These are phyloP conservation scores for Striga hermonthica DNA, from an alignment of 305 asterid species.

Conservation along the genomic window DNA sequence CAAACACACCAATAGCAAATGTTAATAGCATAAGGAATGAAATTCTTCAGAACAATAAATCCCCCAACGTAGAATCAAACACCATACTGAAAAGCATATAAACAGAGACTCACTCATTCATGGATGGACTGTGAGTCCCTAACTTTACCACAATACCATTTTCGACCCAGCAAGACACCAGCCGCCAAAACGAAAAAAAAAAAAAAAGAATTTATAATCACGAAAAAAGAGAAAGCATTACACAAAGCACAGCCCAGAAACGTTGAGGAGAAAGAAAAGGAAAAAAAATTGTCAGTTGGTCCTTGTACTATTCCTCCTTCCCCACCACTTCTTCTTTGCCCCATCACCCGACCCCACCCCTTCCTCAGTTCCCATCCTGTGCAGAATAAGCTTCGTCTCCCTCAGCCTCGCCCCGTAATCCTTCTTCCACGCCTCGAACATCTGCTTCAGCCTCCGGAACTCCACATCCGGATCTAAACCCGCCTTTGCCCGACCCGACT, in stretches of 20 bases:
- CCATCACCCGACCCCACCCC: conserved; percentile 41
- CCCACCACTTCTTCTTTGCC: conserved; percentile 80
- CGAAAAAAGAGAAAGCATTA: too few relatives aligned
- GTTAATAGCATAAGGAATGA: too few relatives aligned
- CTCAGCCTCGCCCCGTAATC: conserved; percentile 71
- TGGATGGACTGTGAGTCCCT: background rate
- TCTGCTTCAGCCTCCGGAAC: conserved; percentile 67
- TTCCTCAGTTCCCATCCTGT: conserved; percentile 62
- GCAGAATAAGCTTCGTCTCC: conserved; percentile 71
- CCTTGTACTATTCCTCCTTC: conserved; percentile 62
- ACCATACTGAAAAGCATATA: too few relatives aligned
- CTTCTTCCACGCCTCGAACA: conserved; percentile 87
- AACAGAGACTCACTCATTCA: background rate
- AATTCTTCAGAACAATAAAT: too few relatives aligned
- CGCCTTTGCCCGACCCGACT: conserved; percentile 75
- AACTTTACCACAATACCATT: conserved; percentile 15
- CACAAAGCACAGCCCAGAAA: too few relatives aligned
- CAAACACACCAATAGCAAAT: too few relatives aligned
- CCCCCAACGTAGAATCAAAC: too few relatives aligned
- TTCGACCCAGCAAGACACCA: background rate
- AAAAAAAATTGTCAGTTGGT: conserved; percentile 5
- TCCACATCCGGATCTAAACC: conserved; percentile 70
- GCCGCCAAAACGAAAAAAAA: background rate
- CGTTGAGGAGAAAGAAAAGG: too few relatives aligned
- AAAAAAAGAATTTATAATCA: background rate